These are phyloP conservation scores for Chalciporus sp. DNA, from an alignment of 1,284 basidiomycete genomes.

Conservation along the genomic window DNA sequence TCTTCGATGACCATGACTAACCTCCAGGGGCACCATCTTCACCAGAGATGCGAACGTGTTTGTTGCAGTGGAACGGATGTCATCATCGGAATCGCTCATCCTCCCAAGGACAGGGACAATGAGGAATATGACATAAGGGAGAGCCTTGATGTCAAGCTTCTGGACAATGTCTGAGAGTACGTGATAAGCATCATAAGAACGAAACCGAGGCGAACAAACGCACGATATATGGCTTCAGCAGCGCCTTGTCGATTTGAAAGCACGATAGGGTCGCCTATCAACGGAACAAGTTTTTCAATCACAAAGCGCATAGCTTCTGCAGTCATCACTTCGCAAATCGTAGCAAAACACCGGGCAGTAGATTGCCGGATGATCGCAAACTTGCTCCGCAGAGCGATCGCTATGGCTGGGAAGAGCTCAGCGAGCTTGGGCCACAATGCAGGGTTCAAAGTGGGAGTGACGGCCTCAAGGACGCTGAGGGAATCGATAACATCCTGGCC, in stretches of 20 bases:
- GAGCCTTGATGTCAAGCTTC: constrained; percentile 88
- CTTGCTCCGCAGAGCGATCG: constrained; percentile 77
- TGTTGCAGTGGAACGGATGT: constrained; percentile 90
- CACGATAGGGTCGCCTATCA: constrained; percentile 81
- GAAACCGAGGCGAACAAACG: constrained; percentile 37
- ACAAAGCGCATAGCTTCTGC: constrained; percentile 86
- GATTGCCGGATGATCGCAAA: constrained; percentile 90
- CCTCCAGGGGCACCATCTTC: constrained; percentile 98
- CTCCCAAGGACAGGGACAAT: constrained; percentile 95
- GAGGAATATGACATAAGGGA: constrained; percentile 97
- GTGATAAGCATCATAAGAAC: constrained; percentile 9
- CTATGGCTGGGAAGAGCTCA: constrained; percentile 77
- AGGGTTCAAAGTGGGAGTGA: constrained; percentile 76
- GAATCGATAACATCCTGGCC: constrained; percentile 96
- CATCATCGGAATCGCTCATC: constrained; percentile 95
- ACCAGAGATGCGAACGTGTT: constrained; percentile 98
- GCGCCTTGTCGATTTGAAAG: constrained; percentile 86
- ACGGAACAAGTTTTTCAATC: constrained; percentile 84
- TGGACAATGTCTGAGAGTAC: constrained; percentile 80
- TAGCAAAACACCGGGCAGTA: constrained; percentile 86
- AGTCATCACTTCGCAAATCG: constrained; percentile 85
- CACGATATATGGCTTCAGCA: constrained; percentile 89
- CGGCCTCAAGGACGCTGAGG: constrained; percentile 85
- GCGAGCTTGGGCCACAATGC: constrained; percentile 71
- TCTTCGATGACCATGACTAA: constrained; percentile 35